These are phyloP conservation scores for Abrus precatorius DNA, from an alignment of 306 rosid genomes.

Conservation along the genomic window DNA sequence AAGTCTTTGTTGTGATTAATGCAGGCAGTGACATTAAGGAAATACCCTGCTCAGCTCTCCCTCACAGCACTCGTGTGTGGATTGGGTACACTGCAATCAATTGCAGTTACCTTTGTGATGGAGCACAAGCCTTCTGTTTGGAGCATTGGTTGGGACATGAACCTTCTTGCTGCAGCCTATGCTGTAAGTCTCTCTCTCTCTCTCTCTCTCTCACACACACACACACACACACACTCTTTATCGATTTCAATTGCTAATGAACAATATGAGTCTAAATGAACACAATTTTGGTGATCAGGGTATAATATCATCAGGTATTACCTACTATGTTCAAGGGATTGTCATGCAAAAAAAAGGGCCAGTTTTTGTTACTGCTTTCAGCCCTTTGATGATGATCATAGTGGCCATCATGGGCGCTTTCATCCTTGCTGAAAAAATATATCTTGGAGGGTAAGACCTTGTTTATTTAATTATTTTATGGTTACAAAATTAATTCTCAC, in stretches of 20 bases:
- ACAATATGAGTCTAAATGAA: not conserved
- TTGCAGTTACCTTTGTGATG: constrained; percentile 73
- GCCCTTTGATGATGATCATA: constrained; percentile 95
- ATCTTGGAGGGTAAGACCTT: constrained; percentile 77
- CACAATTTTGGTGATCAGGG: constrained; percentile 65
- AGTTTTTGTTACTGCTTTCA: constrained; percentile 93
- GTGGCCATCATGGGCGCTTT: constrained; percentile 88
- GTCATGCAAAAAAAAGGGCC: constrained; percentile 91
- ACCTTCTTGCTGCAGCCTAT: constrained; percentile 91
- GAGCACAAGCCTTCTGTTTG: constrained; percentile 76
- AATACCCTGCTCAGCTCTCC: constrained; percentile 86
- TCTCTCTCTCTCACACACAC: not conserved
- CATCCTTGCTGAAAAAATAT: constrained; percentile 82
- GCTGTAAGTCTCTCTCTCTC: constrained; percentile 60
- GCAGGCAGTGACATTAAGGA: constrained; percentile 74
- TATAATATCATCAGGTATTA: constrained; percentile 71
- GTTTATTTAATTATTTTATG: too few relatives aligned
- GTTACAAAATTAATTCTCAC: too few relatives aligned
- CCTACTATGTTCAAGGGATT: constrained; percentile 84
- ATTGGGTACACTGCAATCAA: constrained; percentile 83
- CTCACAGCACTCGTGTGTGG: constrained; percentile 87
- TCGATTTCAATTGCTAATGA: too few relatives aligned
- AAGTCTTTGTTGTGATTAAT: constrained; percentile 21
- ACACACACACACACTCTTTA: too few relatives aligned
- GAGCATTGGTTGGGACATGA: constrained; percentile 93